phyloP scores from a whole-genome alignment of 1,139 yeast species.

The Petasospora rhodanensis region DNA sequence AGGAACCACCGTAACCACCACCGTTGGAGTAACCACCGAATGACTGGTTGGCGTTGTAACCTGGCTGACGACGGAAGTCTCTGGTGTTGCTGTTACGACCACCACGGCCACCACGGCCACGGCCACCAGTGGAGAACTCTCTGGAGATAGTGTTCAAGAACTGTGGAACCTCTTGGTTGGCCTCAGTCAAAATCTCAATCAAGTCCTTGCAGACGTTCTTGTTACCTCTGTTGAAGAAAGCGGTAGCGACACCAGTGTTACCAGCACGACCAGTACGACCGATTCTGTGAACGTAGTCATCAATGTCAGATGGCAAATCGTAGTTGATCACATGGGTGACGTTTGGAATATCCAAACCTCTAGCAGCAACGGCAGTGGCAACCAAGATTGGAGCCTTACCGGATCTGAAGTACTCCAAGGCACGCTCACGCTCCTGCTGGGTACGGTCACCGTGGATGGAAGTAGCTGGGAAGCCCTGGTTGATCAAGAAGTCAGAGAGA shows the following conservation, averaged over 20 bases:
- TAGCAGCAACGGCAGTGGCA: slow-evolving; percentile 98
- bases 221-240: slow-evolving; percentile 96
- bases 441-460: slow-evolving; percentile 99
- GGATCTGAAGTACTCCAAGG: slow-evolving; percentile 79
- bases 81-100: slow-evolving; percentile 37
- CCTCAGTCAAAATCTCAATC: slow-evolving; percentile 84
- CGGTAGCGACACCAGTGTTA: slow-evolving; percentile 96
- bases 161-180: slow-evolving; percentile 95
- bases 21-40: slow-evolving; percentile 24
- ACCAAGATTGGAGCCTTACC: slow-evolving; percentile 91
- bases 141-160: slow-evolving; percentile 78
- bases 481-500: slow-evolving; percentile 85
- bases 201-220: slow-evolving; percentile 84
- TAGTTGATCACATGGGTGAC: slow-evolving; percentile 96
- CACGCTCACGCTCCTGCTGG: slow-evolving; percentile 96
- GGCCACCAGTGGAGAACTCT: slow-evolving; percentile 63
- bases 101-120: slow-evolving; percentile 57
- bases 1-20: slow-evolving; percentile 30
- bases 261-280: slow-evolving; percentile 99
- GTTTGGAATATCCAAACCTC: slow-evolving; percentile 99
- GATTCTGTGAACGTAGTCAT: slow-evolving; percentile 97
- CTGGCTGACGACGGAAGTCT: slow-evolving; percentile 50
- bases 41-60: slow-evolving; percentile 24
- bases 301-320: slow-evolving; percentile 94
- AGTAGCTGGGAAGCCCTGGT: slow-evolving; percentile 91